Evolutionary conservation across 225 moss, liverwort and hornwort species (phyloP), one percentile per base, ranked within the genome.

Genomic region (Physcomitrium patens): DNA sequence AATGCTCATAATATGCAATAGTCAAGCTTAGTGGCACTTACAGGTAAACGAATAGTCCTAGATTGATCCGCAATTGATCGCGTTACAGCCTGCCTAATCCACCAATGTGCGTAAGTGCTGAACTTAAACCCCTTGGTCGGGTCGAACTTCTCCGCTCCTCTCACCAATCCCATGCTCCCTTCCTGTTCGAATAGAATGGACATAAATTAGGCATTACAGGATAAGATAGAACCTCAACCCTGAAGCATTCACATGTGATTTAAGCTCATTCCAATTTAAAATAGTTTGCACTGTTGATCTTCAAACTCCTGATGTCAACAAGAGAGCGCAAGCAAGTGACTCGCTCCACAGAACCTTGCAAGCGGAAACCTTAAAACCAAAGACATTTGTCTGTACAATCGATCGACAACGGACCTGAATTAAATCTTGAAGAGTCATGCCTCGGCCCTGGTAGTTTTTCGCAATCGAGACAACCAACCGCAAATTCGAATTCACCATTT

Each of bases 401-500:
- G 3, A 3, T 58, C 24, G 22, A 23, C 47, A 10, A 42, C 68
- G 12, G 14, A 92, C 92, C 92, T 92, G 92, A 61, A 97, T 91
- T 60, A 97, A 91, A 74, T 97, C 97, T 77, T 94, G 93, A 23
- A 97, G 86, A 51, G 90, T 78, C 97, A 97, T 94, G 78, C 97
- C 97, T 77, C 97, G 88, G 50, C 92, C 91, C 62, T 91, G 94
- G 42, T 97, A 97, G n/a, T 77, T 82, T n/a, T 93, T 97, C 12
- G 94, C 97, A 69, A 97, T 93, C 3, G 94, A 94, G 37, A 97
- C 97, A 18, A 97, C 97, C 78, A 97, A 84, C 46, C 94, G 88
- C 26, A 97, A 78, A 73, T 97, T 97, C 23, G 94, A 97, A 69
- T 91, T 97, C 78, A 97, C 97, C 97, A 97, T 94, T 85, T 86